Evolutionary conservation across 2,329 filamentous ascomycete genomes (phyloP), one percentile per base, ranked within the genome.

Genomic region (Aspergillus latus): DNA sequence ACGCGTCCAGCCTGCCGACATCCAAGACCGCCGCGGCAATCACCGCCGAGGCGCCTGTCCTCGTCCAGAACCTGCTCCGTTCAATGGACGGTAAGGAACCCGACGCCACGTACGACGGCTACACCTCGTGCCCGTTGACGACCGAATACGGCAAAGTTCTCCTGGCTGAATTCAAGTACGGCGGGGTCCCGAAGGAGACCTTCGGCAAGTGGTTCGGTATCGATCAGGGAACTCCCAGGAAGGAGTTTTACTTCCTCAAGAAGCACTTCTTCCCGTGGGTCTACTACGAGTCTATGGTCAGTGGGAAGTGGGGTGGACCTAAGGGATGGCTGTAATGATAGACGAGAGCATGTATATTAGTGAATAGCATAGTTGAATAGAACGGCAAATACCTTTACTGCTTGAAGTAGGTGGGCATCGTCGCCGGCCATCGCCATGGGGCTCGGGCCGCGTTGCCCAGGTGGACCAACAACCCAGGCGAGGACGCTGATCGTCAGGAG

Each of bases 181-280:
- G 82, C 1, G 83, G 82, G 8, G 77, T 76, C 60, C 83, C 84
- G 5, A 85, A 86, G 67, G 84, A 87, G 75, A 86, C 84, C 0
- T 87, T 87, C 60, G 76, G 72, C 4, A 69, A 75, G 2, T 72
- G 70, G 66, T 69, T 86, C 11, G 84, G 83, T 0, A 75, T 86
- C 5, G 83, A 87, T 62, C 84, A 87, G 68, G 78, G 68, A 0
- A 71, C 71, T 8, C 84, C 84, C 1, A 77, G 83, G 3, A 77
- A 79, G 3, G 73, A 79, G 0, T 87, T 87, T 65, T 87, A 84
- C 61, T 74, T 86, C 62, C 62, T 87, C 44, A 87, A 87, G 76
- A 87, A 84, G 72, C 80, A 86, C 64, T 87, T 87, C 64, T 87
- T 87, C 71, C 84, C 84, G 0, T 87, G 84, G 84, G 84, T 87